Evolutionary conservation across 768 basidiomycete species (phyloP).

Genomic region (Mycena alexandri): DNA sequence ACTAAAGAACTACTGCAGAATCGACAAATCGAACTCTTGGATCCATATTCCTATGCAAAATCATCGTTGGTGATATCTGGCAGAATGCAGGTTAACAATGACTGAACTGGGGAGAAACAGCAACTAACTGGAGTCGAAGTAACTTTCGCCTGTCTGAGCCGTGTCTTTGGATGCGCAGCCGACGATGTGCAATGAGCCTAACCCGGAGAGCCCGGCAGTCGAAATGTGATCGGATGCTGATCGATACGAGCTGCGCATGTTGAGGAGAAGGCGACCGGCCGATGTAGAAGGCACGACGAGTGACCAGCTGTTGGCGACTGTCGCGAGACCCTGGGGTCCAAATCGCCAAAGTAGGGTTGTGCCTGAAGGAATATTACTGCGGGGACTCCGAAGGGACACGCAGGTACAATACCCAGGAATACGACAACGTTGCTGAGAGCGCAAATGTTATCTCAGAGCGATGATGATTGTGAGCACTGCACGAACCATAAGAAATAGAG

Average conservation of each 20-base stretch:
- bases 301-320: slow-evolving; percentile 36
- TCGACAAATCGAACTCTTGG: too few relatives aligned
- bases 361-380: not conserved
- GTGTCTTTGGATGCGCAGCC: slow-evolving; percentile 9
- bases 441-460: too few relatives aligned
- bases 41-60: too few relatives aligned
- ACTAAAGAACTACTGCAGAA: too few relatives aligned
- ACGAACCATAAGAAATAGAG: slow-evolving; percentile 34
- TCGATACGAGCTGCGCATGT: slow-evolving; percentile 25
- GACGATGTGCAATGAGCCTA: slow-evolving; percentile 32
- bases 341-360: slow-evolving; percentile 37
- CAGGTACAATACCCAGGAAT: slow-evolving; percentile 7
- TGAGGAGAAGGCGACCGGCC: slow-evolving; percentile 33
- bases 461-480: not conserved
- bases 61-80: too few relatives aligned
- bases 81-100: too few relatives aligned
- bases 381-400: too few relatives aligned
- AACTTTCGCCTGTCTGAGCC: not conserved
- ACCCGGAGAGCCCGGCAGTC: slow-evolving; percentile 23
- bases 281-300: slow-evolving; percentile 36
- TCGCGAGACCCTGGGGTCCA: slow-evolving; percentile 30
- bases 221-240: slow-evolving; percentile 27
- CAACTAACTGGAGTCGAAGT: not conserved
- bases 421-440: slow-evolving; percentile 26
- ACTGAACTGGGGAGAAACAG: too few relatives aligned